Evolutionary conservation across 176 grass and related monocot genomes (phyloP).

Genomic region (Triticum timopheevii): DNA sequence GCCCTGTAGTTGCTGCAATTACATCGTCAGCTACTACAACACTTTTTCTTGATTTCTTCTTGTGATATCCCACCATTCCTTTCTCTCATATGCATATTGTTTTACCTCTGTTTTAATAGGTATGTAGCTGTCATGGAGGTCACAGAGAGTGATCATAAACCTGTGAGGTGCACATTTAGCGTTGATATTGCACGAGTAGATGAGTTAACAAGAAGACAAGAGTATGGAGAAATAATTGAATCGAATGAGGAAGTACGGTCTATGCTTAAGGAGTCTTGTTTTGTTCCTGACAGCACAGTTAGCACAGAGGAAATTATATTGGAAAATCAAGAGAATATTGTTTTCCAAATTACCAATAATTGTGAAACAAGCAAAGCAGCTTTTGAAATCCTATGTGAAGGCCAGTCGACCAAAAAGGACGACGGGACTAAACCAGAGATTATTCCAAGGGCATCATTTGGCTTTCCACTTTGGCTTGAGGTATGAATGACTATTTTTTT

Average conservation of each 20-base stretch:
- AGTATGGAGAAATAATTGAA: slow-evolving; percentile 79
- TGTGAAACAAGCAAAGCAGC: slow-evolving; percentile 62
- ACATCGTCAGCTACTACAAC: slow-evolving; percentile 60
- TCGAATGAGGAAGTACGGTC: slow-evolving; percentile 60
- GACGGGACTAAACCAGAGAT: slow-evolving; percentile 59
- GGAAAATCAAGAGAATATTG: slow-evolving; percentile 66
- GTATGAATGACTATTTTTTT: slow-evolving; percentile 37
- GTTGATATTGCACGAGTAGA: slow-evolving; percentile 89
- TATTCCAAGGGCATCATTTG: slow-evolving; percentile 74
- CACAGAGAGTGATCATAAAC: slow-evolving; percentile 96
- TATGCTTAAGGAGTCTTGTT: slow-evolving; percentile 58
- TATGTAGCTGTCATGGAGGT: slow-evolving; percentile 95
- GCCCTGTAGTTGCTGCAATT: slow-evolving; percentile 90
- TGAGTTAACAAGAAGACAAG: slow-evolving; percentile 77
- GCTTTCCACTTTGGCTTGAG: slow-evolving; percentile 93
- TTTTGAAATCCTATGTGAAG: slow-evolving; percentile 77
- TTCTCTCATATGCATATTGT: slow-evolving; percentile 33
- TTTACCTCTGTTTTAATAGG: slow-evolving; percentile 49
- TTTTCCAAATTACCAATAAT: slow-evolving; percentile 76
- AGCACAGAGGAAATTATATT: slow-evolving; percentile 72
- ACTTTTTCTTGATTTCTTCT: slow-evolving; percentile 2
- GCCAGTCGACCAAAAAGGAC: slow-evolving; percentile 58
- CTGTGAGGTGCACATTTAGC: slow-evolving; percentile 88
- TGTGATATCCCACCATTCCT: slow-evolving; percentile 4
- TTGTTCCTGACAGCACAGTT: slow-evolving; percentile 76